These are phyloP conservation scores for Tetragonia tetragonoides DNA, from an alignment of 148 eudicot species.

Conservation along the genomic window DNA sequence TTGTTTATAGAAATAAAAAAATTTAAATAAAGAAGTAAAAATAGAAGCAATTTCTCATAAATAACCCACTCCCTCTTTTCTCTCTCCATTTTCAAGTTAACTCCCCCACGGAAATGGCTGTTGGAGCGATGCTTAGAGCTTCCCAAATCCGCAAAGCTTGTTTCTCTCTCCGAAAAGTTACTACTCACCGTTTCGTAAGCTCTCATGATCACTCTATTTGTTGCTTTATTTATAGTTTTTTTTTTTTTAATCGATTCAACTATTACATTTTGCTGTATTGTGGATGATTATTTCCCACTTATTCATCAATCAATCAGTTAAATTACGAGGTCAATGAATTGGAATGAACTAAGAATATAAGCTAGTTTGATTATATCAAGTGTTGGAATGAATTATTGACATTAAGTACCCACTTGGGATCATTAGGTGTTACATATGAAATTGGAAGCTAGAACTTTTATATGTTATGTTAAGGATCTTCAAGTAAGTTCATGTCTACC, in stretches of 20 bases:
- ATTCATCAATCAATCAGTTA: not conserved
- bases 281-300: not conserved
- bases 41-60: not conserved
- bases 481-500: too few species aligned
- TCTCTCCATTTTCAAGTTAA: not conserved
- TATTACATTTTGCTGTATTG: not conserved
- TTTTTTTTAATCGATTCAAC: not conserved
- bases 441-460: too few species aligned
- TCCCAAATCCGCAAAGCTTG: conserved; percentile 30
- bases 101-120: conserved; percentile 29
- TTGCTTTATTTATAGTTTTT: not conserved
- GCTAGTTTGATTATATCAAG: too few species aligned
- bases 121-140: conserved; percentile 35
- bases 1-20: not conserved
- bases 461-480: too few species aligned
- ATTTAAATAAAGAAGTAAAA: not conserved
- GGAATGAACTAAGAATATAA: too few species aligned
- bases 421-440: too few species aligned
- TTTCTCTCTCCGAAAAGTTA: conserved; percentile 24
- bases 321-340: too few species aligned
- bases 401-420: too few species aligned
- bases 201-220: not conserved
- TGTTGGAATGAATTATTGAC: too few species aligned
- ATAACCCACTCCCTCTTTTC: not conserved
- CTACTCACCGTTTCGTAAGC: conserved; percentile 44